Conservation (phyloP, 179 eudicot species). For the Carnegiea gigantea region DNA sequence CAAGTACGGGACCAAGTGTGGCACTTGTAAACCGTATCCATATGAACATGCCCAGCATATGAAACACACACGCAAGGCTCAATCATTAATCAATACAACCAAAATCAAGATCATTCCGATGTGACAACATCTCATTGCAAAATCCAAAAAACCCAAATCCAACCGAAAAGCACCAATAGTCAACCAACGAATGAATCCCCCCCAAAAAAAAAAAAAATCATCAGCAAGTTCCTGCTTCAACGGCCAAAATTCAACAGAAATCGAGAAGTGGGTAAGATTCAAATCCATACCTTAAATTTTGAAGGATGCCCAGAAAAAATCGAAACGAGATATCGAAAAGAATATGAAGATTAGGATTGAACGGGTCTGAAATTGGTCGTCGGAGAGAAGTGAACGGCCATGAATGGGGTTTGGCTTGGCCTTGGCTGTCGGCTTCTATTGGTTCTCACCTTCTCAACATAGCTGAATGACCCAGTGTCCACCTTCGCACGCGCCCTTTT, state of each 20-base stretch:
- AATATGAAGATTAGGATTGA: constrained; percentile 1
- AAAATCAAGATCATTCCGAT: neutral
- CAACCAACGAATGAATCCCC: neutral
- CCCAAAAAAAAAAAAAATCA: neutral
- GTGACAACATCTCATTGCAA: neutral
- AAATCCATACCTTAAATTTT: constrained; percentile 4
- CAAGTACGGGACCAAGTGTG: neutral
- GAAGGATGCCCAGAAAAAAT: neutral
- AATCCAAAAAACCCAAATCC: neutral
- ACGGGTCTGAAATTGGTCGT: neutral
- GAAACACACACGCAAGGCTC: neutral
- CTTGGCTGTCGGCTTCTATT: neutral
- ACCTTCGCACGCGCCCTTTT: neutral
- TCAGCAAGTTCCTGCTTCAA: neutral
- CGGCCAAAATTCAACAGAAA: constrained; percentile 1
- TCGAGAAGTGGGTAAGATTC: neutral
- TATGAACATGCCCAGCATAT: neutral
- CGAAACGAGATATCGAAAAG: neutral
- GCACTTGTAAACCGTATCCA: neutral
- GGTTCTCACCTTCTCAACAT: constrained; percentile 19
- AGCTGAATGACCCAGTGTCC: neutral
- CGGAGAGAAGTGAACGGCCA: constrained; percentile 15
- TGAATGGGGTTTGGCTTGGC: constrained; percentile 12
- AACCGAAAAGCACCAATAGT: neutral
- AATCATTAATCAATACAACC: neutral